Base-by-base conservation (phyloP, 2,329 filamentous ascomycete genomes). In the Neofusicoccum sp. region DNA sequence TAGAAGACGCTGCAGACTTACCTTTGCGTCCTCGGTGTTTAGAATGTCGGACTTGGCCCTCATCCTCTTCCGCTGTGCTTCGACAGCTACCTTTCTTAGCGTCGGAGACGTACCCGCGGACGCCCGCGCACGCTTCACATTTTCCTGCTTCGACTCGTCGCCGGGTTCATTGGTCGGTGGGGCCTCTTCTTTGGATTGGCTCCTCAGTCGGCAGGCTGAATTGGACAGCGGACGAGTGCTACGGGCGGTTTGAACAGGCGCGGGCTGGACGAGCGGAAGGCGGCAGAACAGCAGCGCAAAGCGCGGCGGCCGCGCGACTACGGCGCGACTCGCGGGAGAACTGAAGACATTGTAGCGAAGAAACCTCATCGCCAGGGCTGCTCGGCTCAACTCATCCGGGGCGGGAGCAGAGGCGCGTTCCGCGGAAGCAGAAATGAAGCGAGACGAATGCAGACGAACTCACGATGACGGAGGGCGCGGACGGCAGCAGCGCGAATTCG, bases 21-120 rank as follows among this genome's bases (percentile, higher is more conserved):
- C 30, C 33, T 40, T 40, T 58, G 14, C 63, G 76, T 75, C 68
- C 78, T 81, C 11, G 3, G 43, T 12, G 20, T 61, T 48, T 7
- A 36, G 38, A 14, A 47, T 36, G 12, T 34, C 77, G 72, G 28
- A 73, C 75, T 54, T 79, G 73, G 26, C 79, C 79, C 78, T 60
- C 68, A 71, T 54, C 79, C 75, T 67, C 79, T 80, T 64, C 65
- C 76, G 79, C 76, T 96, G 91, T 16, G 93, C 92, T 68, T 95
- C 91, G 16, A 91, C 89, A 33, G 93, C 91, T 11, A 96, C 91
- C 62, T 92, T 85, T 60, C 93, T 86, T 33, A 97, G 80, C 1
- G 91, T 95, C 63, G 88, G 74, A 33, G 51, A 56, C 16, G 72
- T 73, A 58, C 73, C 73, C 53, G 61, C 64, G 20, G 68, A 68